Conservation (phyloP, 805 yeast genomes). For the Jamesozyma rosinii region DNA sequence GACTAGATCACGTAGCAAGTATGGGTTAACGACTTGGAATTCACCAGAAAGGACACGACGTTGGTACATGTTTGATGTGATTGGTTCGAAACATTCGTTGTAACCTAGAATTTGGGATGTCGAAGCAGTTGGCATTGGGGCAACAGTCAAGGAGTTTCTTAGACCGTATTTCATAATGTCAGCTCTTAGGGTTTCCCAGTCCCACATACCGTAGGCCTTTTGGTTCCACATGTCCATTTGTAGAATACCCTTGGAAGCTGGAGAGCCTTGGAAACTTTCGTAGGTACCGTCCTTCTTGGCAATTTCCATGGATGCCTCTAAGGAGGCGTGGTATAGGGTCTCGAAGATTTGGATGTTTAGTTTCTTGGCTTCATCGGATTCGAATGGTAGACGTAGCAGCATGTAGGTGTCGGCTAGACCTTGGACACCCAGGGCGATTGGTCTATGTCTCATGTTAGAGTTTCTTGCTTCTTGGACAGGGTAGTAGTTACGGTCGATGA, state of each 20-base stretch:
- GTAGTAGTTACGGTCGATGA: conserved; percentile 78
- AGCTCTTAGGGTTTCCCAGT: conserved; percentile 68
- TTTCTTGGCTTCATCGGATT: conserved; percentile 64
- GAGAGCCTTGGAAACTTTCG: conserved; percentile 71
- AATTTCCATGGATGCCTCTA: conserved; percentile 78
- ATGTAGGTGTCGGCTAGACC: conserved; percentile 89
- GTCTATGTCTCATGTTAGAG: conserved; percentile 79
- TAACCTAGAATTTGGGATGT: conserved; percentile 92
- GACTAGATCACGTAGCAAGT: conserved; percentile 71
- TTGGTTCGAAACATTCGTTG: conserved; percentile 94
- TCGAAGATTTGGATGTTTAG: conserved; percentile 84
- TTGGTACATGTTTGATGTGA: conserved; percentile 84
- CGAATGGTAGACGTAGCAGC: conserved; percentile 75
- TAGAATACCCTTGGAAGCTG: conserved; percentile 74
- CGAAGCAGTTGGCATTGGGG: conserved; percentile 98
- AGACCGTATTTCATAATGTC: conserved; percentile 56
- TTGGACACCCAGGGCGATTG: conserved; percentile 96
- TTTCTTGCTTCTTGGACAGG: conserved; percentile 69
- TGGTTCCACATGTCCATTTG: conserved; percentile 85
- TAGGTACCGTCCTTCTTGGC: conserved; percentile 66
- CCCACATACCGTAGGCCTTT: conserved; percentile 72
- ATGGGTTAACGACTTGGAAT: conserved; percentile 84
- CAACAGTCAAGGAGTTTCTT: conserved; percentile 79
- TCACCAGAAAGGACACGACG: conserved; percentile 91
- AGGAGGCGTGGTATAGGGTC: conserved; percentile 89